These are phyloP conservation scores for Emiliania huxleyi DNA, from an alignment of 78 protist species.

Conservation along the genomic window DNA sequence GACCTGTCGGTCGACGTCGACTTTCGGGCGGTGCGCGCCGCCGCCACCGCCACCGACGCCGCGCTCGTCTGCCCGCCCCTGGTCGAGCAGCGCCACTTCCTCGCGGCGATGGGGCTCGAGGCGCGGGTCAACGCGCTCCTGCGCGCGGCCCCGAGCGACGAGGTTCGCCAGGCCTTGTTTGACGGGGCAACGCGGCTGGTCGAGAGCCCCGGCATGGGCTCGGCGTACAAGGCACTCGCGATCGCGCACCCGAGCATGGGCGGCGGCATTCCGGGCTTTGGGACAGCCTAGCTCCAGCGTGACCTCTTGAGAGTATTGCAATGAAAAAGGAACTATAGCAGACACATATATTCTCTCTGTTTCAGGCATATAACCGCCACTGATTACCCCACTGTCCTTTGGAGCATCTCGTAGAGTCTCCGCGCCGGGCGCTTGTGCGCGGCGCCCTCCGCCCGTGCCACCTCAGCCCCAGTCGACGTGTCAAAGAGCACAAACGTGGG, in stretches of 20 bases:
- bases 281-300: background rate
- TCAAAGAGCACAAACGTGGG: too few species aligned
- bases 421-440: too few species aligned
- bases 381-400: too few species aligned
- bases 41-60: background rate
- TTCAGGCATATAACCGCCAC: too few species aligned
- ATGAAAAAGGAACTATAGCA: too few species aligned
- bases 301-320: too few species aligned
- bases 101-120: conserved; percentile 4
- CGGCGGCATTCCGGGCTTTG: background rate
- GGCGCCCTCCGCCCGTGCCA: too few species aligned
- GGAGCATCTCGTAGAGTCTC: too few species aligned
- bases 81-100: background rate
- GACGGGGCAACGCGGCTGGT: background rate
- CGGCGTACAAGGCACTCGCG: background rate
- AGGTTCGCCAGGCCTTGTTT: background rate
- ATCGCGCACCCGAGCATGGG: background rate
- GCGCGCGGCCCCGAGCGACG: too few species aligned
- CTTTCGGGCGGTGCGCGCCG: background rate
- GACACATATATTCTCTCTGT: too few species aligned
- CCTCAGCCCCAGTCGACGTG: too few species aligned
- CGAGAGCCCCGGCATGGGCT: background rate
- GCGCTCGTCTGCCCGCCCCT: background rate
- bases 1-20: conserved; percentile 5
- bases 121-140: background rate